Base-by-base conservation (phyloP, 1,139 yeast genomes). In the Yamadazyma epiphylla region DNA sequence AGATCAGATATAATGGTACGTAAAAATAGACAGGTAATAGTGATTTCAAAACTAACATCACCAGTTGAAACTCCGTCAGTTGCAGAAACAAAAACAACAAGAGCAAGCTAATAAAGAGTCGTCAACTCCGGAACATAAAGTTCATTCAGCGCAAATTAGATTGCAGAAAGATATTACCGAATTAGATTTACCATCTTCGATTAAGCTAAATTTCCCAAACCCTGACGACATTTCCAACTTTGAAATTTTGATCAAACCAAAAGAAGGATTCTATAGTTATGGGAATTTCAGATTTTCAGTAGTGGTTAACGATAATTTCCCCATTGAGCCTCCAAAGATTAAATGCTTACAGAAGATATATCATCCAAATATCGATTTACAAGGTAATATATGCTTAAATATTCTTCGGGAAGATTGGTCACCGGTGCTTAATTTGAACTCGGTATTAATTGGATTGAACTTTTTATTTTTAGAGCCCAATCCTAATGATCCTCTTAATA, bases 391-490 rank as follows among this genome's bases (percentile, higher is more conserved):
- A 15, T 91, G 98, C 51, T 69, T 91, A 37, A 89, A 91, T 53
- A 88, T 91, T 26, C 64, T 91, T 38, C 65, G 97, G 42, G 96
- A 88, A 55, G 97, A 89, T 55, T 91, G 98, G 98, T 80, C 91
- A 20, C 97, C 98, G 0, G 96, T 88, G 2, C 68, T 91, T 44
- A 85, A 82, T 41, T 64, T 91, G 49, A 87, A 83, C 52, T 71
- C 91, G 5, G 79, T 91, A 14, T 68, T 89, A 42, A 81, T 89
- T 30, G 98, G 98, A 0, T 67, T 91, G 38, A 77, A 88, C 50
- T 88, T 83, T 51, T 67, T 91, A 42, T 87, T 91, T 47, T 64
- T 87, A 38, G 96, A 89, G 48, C 96, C 96, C 10, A 89, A 88
- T 53, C 82, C 95, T 1, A 80, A 79, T 37, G 97, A 91, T 54